phyloP scores from a whole-genome alignment of 2,329 filamentous ascomycete species.

The Leptosphaerulina australis region DNA sequence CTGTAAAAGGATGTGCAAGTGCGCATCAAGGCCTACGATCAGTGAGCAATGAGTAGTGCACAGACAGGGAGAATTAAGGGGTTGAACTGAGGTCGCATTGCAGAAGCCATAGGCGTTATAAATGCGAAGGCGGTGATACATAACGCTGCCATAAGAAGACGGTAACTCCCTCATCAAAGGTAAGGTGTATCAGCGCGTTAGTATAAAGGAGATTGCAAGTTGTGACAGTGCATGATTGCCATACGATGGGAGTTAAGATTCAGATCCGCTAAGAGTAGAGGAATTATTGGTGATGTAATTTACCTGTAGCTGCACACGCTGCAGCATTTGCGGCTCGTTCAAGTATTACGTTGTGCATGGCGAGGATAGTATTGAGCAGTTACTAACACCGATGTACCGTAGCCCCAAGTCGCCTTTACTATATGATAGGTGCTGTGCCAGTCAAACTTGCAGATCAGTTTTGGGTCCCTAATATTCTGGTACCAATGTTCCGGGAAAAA shows the following conservation, averaged over 20 bases:
- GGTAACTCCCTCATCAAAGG: too few relatives aligned
- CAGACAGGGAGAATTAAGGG: too few relatives aligned
- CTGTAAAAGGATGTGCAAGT: too few relatives aligned
- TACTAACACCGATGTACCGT: background rate
- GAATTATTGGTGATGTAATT: background rate
- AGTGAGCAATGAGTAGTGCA: too few relatives aligned
- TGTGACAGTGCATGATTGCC: background rate
- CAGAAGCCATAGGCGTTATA: too few relatives aligned
- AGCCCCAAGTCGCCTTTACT: background rate
- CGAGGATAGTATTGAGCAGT: background rate
- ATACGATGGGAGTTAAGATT: background rate
- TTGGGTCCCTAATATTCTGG: background rate
- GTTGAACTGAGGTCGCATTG: too few relatives aligned
- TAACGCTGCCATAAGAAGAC: too few relatives aligned
- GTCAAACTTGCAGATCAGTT: background rate
- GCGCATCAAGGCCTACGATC: too few relatives aligned
- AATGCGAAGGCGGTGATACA: too few relatives aligned
- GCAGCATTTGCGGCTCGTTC: background rate
- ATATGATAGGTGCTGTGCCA: background rate
- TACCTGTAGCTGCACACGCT: background rate
- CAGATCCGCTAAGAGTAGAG: background rate
- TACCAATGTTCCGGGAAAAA: background rate
- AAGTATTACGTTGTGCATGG: background rate
- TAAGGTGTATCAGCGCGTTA: too few relatives aligned
- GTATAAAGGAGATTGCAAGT: too few relatives aligned